Conservation (phyloP, 345 rosid species). For the Eucalyptus regnans region DNA sequence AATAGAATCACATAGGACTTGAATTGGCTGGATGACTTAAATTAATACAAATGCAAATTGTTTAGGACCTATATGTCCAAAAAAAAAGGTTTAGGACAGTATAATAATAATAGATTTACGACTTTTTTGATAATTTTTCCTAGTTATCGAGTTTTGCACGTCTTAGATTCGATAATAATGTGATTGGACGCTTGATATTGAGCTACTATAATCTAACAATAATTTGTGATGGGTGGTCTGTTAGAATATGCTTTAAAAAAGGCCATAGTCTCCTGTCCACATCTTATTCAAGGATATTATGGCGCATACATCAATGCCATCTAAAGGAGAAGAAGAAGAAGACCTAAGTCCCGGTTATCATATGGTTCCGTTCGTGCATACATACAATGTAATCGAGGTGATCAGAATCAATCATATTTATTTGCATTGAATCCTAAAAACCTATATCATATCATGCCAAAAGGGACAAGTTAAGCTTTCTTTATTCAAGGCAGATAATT, state of each 20-base stretch:
- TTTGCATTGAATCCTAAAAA: not conserved
- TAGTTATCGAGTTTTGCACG: not conserved
- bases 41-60: too few species aligned
- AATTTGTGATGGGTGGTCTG: too few species aligned
- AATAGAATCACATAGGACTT: too few species aligned
- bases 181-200: not conserved
- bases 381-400: not conserved
- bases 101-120: too few species aligned
- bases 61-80: too few species aligned
- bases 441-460: not conserved
- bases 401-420: not conserved
- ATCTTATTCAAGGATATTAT: not conserved
- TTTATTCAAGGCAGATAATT: not conserved
- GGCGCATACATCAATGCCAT: not conserved
- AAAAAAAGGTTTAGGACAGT: too few species aligned
- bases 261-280: not conserved
- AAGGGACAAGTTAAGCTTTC: not conserved
- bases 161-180: not conserved
- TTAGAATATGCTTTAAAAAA: not conserved
- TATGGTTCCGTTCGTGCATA: not conserved
- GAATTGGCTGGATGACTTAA: too few species aligned
- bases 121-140: too few species aligned
- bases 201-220: too few species aligned
- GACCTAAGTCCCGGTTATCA: not conserved
- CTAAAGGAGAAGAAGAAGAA: not conserved